These are phyloP conservation scores for Chloris gayana DNA, from an alignment of 176 grass and related monocot genomes.

Conservation along the genomic window DNA sequence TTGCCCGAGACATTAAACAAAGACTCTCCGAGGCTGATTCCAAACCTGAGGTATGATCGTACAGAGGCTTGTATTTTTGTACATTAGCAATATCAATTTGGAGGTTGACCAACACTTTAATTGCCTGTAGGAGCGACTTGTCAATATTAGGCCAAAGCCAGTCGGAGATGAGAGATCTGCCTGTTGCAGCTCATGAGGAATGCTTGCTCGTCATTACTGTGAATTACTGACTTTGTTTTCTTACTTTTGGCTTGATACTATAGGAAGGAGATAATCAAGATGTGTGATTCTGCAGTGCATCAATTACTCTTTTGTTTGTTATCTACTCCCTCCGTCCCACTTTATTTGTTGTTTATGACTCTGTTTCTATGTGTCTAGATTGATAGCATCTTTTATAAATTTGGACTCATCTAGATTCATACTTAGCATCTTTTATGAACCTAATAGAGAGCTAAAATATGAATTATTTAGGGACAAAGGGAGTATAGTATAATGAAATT, in stretches of 20 bases:
- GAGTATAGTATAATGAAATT: no score
- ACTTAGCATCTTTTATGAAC: no score
- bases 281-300: no score
- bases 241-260: constrained; percentile 39
- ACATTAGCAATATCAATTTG: constrained; percentile 19
- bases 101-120: constrained; percentile 7
- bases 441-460: no score
- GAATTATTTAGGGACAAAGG: no score
- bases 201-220: constrained; percentile 25
- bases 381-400: no score
- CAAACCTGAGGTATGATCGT: constrained; percentile 61
- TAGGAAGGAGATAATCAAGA: constrained; percentile 21
- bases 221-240: constrained; percentile 34
- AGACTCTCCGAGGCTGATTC: constrained; percentile 64
- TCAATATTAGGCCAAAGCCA: constrained; percentile 17
- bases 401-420: no score
- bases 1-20: constrained; percentile 76
- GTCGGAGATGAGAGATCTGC: constrained; percentile 44
- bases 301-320: no score
- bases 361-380: no score
- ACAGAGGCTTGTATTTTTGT: constrained; percentile 4
- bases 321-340: no score
- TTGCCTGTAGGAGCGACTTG: constrained; percentile 46
- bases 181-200: constrained; percentile 67
- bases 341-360: no score